Percentiles rank a stretch among this genome's conserved stretches.
These are phyloP conservation scores for Glebionis coronaria DNA, from an alignment of 129 eudicot genomes.

Conservation along the genomic window DNA sequence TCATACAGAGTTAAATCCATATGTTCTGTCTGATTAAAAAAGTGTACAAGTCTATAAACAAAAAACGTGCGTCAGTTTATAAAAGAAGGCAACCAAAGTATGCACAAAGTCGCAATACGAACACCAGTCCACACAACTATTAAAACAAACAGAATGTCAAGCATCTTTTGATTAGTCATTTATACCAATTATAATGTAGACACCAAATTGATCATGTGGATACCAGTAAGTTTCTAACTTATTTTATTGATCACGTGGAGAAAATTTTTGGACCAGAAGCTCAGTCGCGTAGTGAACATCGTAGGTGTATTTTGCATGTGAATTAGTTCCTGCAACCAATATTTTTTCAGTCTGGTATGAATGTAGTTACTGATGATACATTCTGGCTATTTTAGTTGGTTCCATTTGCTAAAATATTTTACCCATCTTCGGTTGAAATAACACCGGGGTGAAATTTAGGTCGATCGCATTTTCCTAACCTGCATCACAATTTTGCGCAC, in stretches of 20 bases:
- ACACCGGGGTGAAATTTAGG: slow-evolving; percentile 57
- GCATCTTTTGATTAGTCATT: no score
- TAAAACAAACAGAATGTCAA: no score
- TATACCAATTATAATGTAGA: no score
- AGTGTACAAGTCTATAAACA: no score
- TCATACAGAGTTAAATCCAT: no score
- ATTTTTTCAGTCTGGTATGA: slow-evolving; percentile 54
- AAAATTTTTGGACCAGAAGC: slow-evolving; percentile 65
- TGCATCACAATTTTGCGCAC: slow-evolving; percentile 60
- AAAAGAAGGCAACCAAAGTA: no score
- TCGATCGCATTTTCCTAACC: slow-evolving; percentile 70
- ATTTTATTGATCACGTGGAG: slow-evolving; percentile 76
- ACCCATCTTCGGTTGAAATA: slow-evolving; percentile 49
- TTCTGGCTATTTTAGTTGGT: slow-evolving; percentile 55
- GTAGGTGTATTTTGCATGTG: slow-evolving; percentile 38
- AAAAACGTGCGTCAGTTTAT: no score
- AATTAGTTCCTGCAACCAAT: slow-evolving; percentile 76
- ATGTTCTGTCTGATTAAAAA: no score
- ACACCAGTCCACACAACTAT: no score
- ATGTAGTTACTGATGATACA: slow-evolving; percentile 73
- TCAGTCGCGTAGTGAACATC: slow-evolving; percentile 52
- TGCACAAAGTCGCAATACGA: no score
- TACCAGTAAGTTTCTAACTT: no score
- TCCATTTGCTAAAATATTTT: slow-evolving; percentile 42
- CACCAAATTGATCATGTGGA: no score